Base-by-base conservation (phyloP, 371 early-diverging fungal species). In the Blakeslea trispora region DNA sequence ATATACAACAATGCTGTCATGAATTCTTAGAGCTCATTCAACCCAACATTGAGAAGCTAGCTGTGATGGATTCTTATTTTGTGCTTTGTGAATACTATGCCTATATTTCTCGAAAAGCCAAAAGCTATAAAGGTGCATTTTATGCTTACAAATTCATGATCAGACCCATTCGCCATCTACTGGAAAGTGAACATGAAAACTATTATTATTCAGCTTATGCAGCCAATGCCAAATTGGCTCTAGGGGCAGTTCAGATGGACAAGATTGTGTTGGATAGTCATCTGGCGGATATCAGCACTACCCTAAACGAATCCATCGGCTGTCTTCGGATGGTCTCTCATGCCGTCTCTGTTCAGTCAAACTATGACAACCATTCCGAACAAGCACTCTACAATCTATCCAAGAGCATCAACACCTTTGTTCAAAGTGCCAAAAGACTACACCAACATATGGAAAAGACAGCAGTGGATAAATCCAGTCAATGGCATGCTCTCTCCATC, bases 21-120 rank as follows among this genome's bases (percentile, higher is more conserved):
- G 59, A 64, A 0, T 54, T 70, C 24, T 23, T 75, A 9, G 56
- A 66, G 39, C 17, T 34, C 0, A 13, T 55, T 14, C 15, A 57
- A 13, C 68, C 67, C 2, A 19, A 55, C 43, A 18, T 49, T 10
- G 14, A 60, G 3, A 47, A 74, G 24, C 9, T 68, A 8, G 14
- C 49, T 10, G 72, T 70, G 46, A 45, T 74, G 44, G 69, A 68
- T 23, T 61, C 69, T 11, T 75, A 74, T 40, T 70, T 75, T 24
- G 50, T 62, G 1, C 19, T 75, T 8, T 74, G 76, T 40, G 74
- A 79, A 43, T 79, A 73, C 19, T 46, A 42, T 44, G 64, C 75
- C 10, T 75, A 72, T 44, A 57, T 57, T 1, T 63, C 77, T 3
- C 55, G 66, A 41, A 77, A 77, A 57, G 53, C 61, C 15, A 66